These are phyloP conservation scores for Paecilomyces sp. DNA, from an alignment of 2,329 filamentous ascomycete species.

Conservation along the genomic window DNA sequence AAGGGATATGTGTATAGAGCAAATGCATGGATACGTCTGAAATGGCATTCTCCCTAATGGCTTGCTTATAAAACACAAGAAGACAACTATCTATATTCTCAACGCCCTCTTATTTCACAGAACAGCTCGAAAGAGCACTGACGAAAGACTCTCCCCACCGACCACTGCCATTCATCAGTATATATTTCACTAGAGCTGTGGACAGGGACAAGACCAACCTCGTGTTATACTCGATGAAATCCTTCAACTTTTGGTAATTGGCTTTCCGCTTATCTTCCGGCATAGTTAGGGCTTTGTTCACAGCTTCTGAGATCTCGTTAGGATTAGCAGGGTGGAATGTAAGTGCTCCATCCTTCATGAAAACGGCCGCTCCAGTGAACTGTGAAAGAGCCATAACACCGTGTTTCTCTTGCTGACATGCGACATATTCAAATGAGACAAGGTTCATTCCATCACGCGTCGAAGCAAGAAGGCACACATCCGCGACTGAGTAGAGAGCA, in stretches of 20 bases:
- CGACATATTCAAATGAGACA: slow-evolving; percentile 94
- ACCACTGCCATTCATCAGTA: slow-evolving; percentile 13
- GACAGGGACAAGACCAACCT: slow-evolving; percentile 40
- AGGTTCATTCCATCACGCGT: slow-evolving; percentile 96
- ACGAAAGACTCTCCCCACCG: slow-evolving; percentile 27
- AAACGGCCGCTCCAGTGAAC: slow-evolving; percentile 90
- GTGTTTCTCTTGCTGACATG: slow-evolving; percentile 76
- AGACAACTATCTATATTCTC: not conserved
- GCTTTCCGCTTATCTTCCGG: slow-evolving; percentile 67
- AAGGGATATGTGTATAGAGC: not conserved
- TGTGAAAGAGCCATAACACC: slow-evolving; percentile 91
- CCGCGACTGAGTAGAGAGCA: slow-evolving; percentile 82
- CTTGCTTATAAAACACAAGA: not conserved
- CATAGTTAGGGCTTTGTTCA: slow-evolving; percentile 84
- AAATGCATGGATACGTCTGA: not conserved
- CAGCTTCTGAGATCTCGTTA: slow-evolving; percentile 79
- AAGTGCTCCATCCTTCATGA: slow-evolving; percentile 69
- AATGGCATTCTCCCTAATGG: not conserved
- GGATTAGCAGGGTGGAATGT: slow-evolving; percentile 96
- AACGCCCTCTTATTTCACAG: not conserved
- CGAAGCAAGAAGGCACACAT: slow-evolving; percentile 81
- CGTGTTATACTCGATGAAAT: slow-evolving; percentile 90
- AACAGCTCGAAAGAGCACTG: slow-evolving; percentile 12
- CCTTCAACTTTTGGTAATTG: slow-evolving; percentile 77
- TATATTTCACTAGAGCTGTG: not conserved